Evolutionary conservation across 2,329 filamentous ascomycete species (phyloP), one percentile per base, ranked within the genome.

Genomic region (Penicillium sp.): DNA sequence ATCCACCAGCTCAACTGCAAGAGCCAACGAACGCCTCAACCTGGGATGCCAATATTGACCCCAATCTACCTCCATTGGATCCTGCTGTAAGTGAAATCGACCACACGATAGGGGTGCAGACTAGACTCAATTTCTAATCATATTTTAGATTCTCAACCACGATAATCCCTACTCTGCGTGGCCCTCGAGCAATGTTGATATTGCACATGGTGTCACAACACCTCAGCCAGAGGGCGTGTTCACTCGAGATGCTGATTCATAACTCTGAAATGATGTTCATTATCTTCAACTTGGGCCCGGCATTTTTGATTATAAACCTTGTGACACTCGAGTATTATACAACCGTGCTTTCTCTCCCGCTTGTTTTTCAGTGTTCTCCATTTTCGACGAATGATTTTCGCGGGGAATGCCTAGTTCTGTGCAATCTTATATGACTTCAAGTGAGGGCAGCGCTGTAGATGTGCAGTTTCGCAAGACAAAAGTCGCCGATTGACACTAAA

Each of bases 21-120:
- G 56, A 53, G 13, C 53, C 28, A 2, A 37, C 49, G 13, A 35
- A 7, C 8, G 10, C 51, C 14, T 28, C 61, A 42, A 61, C 54
- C 30, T 63, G 61, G 63, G 33, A 35, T 14, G 25, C 55, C 7
- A 65, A 58, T 28, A 63, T 61, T n/a, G 61, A 65, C 26, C 58
- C 56, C 4, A 56, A 51, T 52, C 46, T 63, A 1, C n/a, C 58
- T 16, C 30, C n/a, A 1, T 28, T 61, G 35, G 46, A 56, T 37
- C 8, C 51, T 4, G 46, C 46, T n/a, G 57, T 62, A 62, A 42
- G 60, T 40, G 8, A 25, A 3, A 38, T 40, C 1, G 10, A 10
- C 8, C 19, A 16, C 16, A 19, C 22, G 11, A 19, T 28, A 3
- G 25, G 8, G 3, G 16, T 13, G 14, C 14, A 14, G 14, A 16